phyloP scores from a whole-genome alignment of 2,329 filamentous ascomycete genomes.

The Arthrobotrys entomopaga region DNA sequence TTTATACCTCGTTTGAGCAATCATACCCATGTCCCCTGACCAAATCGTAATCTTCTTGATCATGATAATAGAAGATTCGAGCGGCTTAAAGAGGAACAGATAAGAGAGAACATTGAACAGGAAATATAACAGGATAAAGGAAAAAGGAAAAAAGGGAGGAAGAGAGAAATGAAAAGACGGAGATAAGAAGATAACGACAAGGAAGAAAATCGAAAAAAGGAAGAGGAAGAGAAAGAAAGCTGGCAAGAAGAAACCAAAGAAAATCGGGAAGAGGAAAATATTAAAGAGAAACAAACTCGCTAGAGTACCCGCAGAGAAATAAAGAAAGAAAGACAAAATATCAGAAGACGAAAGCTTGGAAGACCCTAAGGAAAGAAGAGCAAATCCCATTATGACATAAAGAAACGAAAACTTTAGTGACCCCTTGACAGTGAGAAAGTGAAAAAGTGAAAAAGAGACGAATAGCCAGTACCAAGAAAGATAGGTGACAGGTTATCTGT shows the following conservation, averaged over 20 bases:
- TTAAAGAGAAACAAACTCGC: background rate
- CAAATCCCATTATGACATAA: too few species aligned
- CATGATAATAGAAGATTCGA: constrained; percentile 4
- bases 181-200: background rate
- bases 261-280: background rate
- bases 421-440: background rate
- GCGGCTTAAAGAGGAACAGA: background rate
- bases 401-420: too few species aligned
- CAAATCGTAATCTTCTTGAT: background rate
- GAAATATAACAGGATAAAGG: background rate
- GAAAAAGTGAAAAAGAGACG: background rate
- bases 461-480: too few species aligned
- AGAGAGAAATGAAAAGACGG: background rate
- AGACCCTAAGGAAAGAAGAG: background rate
- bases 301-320: background rate
- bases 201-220: background rate
- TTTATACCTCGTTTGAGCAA: background rate
- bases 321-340: background rate
- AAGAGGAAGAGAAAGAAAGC: background rate
- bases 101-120: background rate
- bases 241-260: background rate
- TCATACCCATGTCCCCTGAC: background rate
- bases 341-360: background rate
- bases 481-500: background rate
- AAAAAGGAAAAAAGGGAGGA: background rate